phyloP scores from a whole-genome alignment of 2,329 filamentous ascomycete genomes.

The Pseudodiploospora longispora region DNA sequence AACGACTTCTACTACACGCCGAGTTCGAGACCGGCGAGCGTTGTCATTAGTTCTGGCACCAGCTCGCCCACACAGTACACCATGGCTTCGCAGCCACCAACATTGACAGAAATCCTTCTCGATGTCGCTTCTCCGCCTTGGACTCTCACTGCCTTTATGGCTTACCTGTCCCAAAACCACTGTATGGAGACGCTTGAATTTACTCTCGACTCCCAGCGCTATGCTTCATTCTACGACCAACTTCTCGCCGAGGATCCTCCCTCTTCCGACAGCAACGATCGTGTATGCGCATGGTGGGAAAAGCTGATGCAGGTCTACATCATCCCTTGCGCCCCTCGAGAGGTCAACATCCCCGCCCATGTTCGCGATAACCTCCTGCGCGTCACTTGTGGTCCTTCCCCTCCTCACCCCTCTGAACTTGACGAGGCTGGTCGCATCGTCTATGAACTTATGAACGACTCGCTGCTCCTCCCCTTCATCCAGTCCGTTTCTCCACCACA shows the following conservation, averaged over 20 bases:
- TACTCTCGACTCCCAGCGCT: slow-evolving; percentile 86
- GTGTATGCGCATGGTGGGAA: slow-evolving; percentile 76
- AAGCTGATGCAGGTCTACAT: slow-evolving; percentile 88
- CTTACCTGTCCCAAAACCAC: slow-evolving; percentile 93
- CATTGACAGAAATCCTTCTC: slow-evolving; percentile 77
- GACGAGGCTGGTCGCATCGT: slow-evolving; percentile 81
- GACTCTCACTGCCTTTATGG: slow-evolving; percentile 89
- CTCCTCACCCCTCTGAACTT: slow-evolving; percentile 66
- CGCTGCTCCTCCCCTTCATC: slow-evolving; percentile 84
- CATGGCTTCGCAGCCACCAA: slow-evolving; percentile 43
- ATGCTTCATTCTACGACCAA: slow-evolving; percentile 52
- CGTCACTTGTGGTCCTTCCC: slow-evolving; percentile 44
- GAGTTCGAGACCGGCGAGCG: slow-evolving; percentile 41
- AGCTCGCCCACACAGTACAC: slow-evolving; percentile 22
- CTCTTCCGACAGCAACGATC: slow-evolving; percentile 43
- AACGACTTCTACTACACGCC: slow-evolving; percentile 32
- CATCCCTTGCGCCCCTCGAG: slow-evolving; percentile 70
- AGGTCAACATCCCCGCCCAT: slow-evolving; percentile 82
- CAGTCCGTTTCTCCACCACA: slow-evolving; percentile 48
- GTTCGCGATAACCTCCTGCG: slow-evolving; percentile 75
- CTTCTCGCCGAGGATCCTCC: slow-evolving; percentile 30
- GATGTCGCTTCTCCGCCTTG: slow-evolving; percentile 82
- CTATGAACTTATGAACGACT: slow-evolving; percentile 96
- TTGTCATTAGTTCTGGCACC: slow-evolving; percentile 36
- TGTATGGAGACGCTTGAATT: slow-evolving; percentile 96